Evolutionary conservation across 352 stramenopile genomes (phyloP).

Genomic region (Elongisporangium senticosum): DNA sequence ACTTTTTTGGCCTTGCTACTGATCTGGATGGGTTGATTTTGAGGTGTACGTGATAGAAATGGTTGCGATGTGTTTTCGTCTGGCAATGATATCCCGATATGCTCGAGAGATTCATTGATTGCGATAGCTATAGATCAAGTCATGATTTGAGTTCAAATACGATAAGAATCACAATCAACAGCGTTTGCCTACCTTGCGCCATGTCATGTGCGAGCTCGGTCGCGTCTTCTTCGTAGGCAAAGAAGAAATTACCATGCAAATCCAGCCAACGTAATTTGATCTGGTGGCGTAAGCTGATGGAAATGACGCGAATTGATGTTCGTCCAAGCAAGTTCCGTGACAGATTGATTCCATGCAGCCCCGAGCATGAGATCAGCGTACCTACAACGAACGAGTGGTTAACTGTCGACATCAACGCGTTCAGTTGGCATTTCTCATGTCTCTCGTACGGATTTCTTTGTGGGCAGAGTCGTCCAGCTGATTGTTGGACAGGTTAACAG

Average conservation of each 20-base stretch:
- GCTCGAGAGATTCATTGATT: neutral
- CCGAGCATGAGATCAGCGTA: constrained; percentile 18
- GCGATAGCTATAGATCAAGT: neutral
- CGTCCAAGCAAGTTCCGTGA: constrained; percentile 34
- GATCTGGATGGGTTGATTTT: neutral
- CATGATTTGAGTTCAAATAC: neutral
- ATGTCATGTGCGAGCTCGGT: constrained; percentile 13
- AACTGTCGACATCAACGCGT: neutral
- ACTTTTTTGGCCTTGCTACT: neutral
- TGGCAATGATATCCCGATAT: neutral
- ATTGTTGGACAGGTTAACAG: constrained; percentile 30
- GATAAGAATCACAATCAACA: neutral
- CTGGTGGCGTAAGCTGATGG: constrained; percentile 23
- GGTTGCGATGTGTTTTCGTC: neutral
- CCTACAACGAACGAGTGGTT: constrained; percentile 7
- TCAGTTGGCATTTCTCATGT: neutral
- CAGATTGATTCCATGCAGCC: constrained; percentile 23
- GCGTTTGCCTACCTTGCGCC: neutral
- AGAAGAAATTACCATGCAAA: constrained; percentile 32
- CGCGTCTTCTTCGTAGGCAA: constrained; percentile 21
- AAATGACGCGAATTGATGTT: constrained; percentile 17
- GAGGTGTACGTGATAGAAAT: neutral
- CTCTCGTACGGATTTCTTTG: constrained; percentile 23
- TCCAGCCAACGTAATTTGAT: constrained; percentile 21
- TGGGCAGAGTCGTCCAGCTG: constrained; percentile 23